Evolutionary conservation across 1,139 yeast species (phyloP).

Genomic region (Nakaseomyces nivariensis): DNA sequence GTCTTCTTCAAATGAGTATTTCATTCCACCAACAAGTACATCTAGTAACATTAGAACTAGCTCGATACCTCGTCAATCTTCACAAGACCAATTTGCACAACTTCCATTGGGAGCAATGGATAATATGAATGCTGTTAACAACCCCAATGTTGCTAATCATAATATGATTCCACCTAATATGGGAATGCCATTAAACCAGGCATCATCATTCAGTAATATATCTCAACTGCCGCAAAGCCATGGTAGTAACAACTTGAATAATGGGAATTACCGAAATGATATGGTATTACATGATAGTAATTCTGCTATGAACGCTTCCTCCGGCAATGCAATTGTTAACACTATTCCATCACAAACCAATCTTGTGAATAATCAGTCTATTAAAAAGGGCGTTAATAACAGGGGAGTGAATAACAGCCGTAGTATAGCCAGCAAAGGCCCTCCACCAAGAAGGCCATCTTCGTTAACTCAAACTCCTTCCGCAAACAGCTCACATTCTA

Average conservation of each 20-base stretch:
- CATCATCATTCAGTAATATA: neutral
- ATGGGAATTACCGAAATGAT: neutral
- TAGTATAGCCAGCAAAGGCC: neutral
- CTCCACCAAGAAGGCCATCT: neutral
- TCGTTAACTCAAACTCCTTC: constrained; percentile 7
- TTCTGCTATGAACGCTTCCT: neutral
- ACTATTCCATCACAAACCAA: neutral
- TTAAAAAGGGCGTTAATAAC: neutral
- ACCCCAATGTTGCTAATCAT: neutral
- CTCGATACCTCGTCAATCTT: neutral
- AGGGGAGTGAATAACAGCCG: neutral
- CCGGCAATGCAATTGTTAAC: neutral
- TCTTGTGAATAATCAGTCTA: neutral
- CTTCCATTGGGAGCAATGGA: neutral
- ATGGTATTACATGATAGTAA: neutral
- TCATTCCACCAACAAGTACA: neutral
- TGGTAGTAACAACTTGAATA: neutral
- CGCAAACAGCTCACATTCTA: constrained; percentile 5
- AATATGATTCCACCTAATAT: neutral
- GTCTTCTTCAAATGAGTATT: neutral
- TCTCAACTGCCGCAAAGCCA: neutral
- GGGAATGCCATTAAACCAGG: neutral
- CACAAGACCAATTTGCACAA: neutral
- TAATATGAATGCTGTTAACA: neutral
- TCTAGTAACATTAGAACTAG: neutral